phyloP scores from a whole-genome alignment of 2,329 filamentous ascomycete genomes.

The Paecilomyces dactylethromorphus region DNA sequence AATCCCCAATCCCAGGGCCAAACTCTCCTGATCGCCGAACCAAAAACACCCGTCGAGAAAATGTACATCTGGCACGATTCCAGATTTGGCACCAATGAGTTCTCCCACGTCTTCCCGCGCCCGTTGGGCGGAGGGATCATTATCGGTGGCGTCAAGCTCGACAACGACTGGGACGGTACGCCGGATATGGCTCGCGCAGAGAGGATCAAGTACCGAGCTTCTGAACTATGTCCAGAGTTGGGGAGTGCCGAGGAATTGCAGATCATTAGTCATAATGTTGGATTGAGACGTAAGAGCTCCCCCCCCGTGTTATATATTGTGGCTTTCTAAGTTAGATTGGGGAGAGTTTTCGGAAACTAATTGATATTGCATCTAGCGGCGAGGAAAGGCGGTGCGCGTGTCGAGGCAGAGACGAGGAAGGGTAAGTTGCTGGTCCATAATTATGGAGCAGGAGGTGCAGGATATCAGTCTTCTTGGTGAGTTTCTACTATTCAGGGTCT shows the following conservation, averaged over 20 bases:
- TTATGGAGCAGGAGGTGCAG: background rate
- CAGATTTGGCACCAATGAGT: background rate
- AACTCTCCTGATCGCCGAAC: conserved; percentile 1
- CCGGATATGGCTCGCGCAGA: conserved; percentile 2
- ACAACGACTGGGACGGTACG: conserved; percentile 1
- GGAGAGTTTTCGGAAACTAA: background rate
- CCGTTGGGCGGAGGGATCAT: conserved; percentile 2
- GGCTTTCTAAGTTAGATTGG: background rate
- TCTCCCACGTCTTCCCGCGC: conserved; percentile 2
- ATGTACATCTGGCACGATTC: conserved; percentile 1
- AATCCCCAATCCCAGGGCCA: background rate
- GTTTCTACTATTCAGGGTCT: background rate
- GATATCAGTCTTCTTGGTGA: conserved; percentile 1
- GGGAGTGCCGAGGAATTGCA: background rate
- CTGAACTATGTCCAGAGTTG: conserved; percentile 2
- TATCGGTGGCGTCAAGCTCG: conserved; percentile 1
- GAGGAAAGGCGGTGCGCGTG: conserved; percentile 1
- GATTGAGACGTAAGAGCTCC: conserved; percentile 2
- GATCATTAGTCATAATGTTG: conserved; percentile 2
- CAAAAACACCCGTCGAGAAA: background rate
- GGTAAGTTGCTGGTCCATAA: background rate
- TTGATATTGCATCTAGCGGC: background rate
- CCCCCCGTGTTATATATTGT: background rate
- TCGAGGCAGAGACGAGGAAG: background rate
- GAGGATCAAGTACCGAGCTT: conserved; percentile 2